Evolutionary conservation across 2,329 filamentous ascomycete genomes (phyloP).

Genomic region (Cytospora piceicola): DNA sequence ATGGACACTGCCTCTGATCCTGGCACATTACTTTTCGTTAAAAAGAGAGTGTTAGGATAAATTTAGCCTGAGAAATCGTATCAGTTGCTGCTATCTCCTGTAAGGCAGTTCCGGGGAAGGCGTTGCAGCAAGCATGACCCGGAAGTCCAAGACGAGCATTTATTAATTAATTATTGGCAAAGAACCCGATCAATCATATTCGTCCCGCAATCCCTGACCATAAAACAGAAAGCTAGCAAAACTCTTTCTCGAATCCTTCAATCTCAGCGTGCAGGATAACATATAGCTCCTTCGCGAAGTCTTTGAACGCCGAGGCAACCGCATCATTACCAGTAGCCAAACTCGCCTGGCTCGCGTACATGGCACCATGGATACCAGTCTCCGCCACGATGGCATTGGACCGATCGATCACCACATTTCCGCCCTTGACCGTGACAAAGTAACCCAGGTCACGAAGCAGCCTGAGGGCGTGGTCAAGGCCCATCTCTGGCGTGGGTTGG

Average conservation of each 20-base stretch:
- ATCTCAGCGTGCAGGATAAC: neutral
- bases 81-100: too few species aligned
- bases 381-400: neutral
- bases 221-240: neutral
- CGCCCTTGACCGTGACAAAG: neutral
- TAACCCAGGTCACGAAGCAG: neutral
- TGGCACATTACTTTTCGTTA: too few species aligned
- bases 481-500: neutral
- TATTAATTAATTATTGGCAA: too few species aligned
- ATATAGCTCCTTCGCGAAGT: constrained; percentile 8
- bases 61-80: too few species aligned
- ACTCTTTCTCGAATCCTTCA: constrained; percentile 3
- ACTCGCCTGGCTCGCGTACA: neutral
- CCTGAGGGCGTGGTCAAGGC: neutral
- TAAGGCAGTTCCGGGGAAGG: too few species aligned
- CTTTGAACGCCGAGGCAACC: neutral
- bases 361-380: neutral
- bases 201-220: too few species aligned
- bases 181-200: too few species aligned
- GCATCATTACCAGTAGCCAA: neutral
- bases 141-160: too few species aligned
- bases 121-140: too few species aligned
- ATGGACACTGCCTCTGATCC: too few species aligned
- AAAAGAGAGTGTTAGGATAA: too few species aligned
- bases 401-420: constrained; percentile 6